Conservation (phyloP, 495 filamentous ascomycete genomes). For the Hypoxylon intermedium region DNA sequence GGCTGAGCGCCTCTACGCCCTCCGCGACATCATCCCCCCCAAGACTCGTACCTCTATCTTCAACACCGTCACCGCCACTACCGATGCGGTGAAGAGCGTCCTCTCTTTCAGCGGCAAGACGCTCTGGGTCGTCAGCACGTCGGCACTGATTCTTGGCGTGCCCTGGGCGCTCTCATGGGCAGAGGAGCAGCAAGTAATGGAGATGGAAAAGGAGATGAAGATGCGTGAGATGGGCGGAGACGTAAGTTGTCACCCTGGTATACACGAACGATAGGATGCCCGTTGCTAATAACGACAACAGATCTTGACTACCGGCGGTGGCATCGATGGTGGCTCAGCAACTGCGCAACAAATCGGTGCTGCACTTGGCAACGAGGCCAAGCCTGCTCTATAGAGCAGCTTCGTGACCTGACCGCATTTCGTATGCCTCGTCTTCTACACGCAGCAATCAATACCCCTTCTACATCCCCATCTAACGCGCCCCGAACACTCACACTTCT, state of each 20-base stretch:
- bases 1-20: constrained; percentile 79
- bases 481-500: too few species aligned
- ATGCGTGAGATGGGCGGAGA: constrained; percentile 77
- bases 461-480: background rate
- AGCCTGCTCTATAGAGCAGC: constrained; percentile 44
- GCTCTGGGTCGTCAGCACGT: constrained; percentile 86
- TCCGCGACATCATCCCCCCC: constrained; percentile 91
- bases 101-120: constrained; percentile 78
- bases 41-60: constrained; percentile 74
- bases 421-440: too few species aligned
- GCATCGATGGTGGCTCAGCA: constrained; percentile 30
- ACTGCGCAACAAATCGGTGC: constrained; percentile 47
- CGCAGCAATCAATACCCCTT: too few species aligned
- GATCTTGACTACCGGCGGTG: constrained; percentile 46
- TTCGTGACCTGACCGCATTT: background rate
- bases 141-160: constrained; percentile 85
- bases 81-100: constrained; percentile 60
- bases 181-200: constrained; percentile 93
- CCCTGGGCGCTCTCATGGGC: constrained; percentile 90
- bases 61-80: constrained; percentile 62
- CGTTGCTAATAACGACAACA: constrained; percentile 33
- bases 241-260: constrained; percentile 15
- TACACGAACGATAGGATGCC: background rate
- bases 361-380: constrained; percentile 43
- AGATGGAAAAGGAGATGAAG: constrained; percentile 96